Base-by-base conservation (phyloP, 768 basidiomycete species). In the Gymnopilus junonius region DNA sequence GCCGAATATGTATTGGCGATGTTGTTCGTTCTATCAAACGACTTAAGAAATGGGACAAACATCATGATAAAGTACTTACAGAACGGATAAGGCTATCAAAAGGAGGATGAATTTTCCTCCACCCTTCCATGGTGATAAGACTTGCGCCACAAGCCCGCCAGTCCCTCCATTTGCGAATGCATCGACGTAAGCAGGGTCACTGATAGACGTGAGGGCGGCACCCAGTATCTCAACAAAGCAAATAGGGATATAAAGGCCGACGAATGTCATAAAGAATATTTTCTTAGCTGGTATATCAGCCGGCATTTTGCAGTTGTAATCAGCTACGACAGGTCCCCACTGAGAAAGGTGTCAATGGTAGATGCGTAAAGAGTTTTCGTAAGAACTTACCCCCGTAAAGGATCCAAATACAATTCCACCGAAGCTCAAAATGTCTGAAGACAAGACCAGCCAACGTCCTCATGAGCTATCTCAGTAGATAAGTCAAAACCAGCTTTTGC, bases 111-210 rank as follows among this genome's bases (percentile, higher is more conserved):
- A 67, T 31, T 64, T 67, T 29, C 66, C 80, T 50, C 75, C 76
- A 14, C 78, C 80, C 45, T 73, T 70, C 82, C 82, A 83, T 0
- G 81, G 82, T 2, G 74, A 73, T 25, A 84, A 70, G 8, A 83
- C 79, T 46, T 82, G 74, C 0, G 77, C 77, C 17, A 84, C 65
- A 27, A 85, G 70, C 20, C 77, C 82, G 2, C 83, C 83, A 2
- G 80, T 79, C 34, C 78, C 74, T 1, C 81, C 81, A 21, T 68
- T 70, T 1, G 71, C 63, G 46, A 82, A 79, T 0, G 83, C 82
- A 50, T 69, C 67, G 0, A 76, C 71, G 69, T 83, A 83, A 3
- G 71, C 73, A 0, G 75, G 70, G 34, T 77, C 63, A 1, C 75
- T 78, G 45, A 83, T 80, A 1, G 82, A 81, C 73, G 82, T 74